A percentile compares a stretch with the other conserved stretches of the same genome.
These are phyloP conservation scores for Carpinus fangiana DNA, from an alignment of 306 rosid genomes.

Conservation along the genomic window DNA sequence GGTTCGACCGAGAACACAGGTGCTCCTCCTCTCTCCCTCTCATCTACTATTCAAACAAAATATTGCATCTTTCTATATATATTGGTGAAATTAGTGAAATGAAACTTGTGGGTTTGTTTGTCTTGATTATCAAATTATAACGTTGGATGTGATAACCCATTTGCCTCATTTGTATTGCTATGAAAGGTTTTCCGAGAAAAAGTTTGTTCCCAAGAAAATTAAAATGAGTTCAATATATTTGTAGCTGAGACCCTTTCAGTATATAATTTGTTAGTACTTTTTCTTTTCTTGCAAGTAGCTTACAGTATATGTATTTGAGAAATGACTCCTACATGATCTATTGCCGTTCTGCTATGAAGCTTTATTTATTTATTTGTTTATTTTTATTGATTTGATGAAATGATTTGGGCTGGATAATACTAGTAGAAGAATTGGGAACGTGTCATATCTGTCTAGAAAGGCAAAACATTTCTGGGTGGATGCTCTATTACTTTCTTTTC, in stretches of 20 bases:
- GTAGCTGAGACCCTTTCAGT: background rate
- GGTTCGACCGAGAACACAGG: conserved; percentile 82
- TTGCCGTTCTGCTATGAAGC: background rate
- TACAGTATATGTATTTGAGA: background rate
- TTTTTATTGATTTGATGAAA: background rate
- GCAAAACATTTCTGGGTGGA: background rate
- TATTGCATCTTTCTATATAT: background rate
- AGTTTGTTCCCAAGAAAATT: background rate
- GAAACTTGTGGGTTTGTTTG: background rate
- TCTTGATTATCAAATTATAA: background rate
- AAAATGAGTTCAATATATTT: background rate
- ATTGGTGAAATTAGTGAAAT: no score
- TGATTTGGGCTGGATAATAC: background rate
- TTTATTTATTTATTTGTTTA: background rate
- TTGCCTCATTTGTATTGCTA: background rate
- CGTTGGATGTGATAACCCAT: background rate
- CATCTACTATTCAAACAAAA: background rate
- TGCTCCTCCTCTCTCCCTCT: conserved; percentile 21
- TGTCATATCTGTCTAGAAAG: background rate
- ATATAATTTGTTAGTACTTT: background rate
- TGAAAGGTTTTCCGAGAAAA: background rate
- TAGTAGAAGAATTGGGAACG: background rate
- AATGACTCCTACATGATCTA: background rate
- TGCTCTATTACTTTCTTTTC: background rate
- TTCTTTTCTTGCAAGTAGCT: background rate